Evolutionary conservation across 768 basidiomycete genomes (phyloP), one percentile per base, ranked within the genome.

Genomic region (Krasilnikovozyma curviuscula): DNA sequence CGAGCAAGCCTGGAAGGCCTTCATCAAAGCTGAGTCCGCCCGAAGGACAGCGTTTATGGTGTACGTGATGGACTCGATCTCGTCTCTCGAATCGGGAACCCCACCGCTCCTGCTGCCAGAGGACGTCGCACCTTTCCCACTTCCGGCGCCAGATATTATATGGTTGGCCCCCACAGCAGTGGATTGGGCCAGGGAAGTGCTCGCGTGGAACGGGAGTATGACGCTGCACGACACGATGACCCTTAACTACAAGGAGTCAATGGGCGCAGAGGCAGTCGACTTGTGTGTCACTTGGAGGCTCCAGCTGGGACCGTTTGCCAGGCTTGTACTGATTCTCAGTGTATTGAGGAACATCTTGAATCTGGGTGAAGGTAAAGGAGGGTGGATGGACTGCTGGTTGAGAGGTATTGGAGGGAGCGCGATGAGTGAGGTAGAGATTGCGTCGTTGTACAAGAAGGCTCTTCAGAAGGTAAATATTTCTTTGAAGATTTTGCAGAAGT

Each of bases 11-110:
- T 68, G 67, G 67, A 56, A 58, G 19, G 49, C 57, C 18, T 68
- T 66, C 66, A 65, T 66, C 25, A 56, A 57, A 32, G 57, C 57
- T 13, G 67, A 68, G 46, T 65, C 63, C 1, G 57, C 59, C 24
- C 59, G 67, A 7, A 54, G 67, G 37, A 63, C 61, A 10, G 62
- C 58, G 13, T 66, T 50, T 40, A 54, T 67, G 13, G 54, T 68
- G 13, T 68, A 63, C 46, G 57, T 65, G 34, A 63, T 67, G 46
- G 67, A 68, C 44, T 64, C 64, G 2, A 49, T 68, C 24, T 63
- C 63, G 13, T 57, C 60, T 7, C 50, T 68, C 43, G 67, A 68
- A 46, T 56, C 63, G 30, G 61, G 59, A 30, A 58, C 60, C 44
- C 59, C 57, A 10, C 58, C 59, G 19, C 57, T 58, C 40, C 54